Percentiles rank a stretch among this genome's conserved stretches.
phyloP scores from a whole-genome alignment of 192 early-diverging fungal genomes.

The Backusella parvicylindrica region DNA sequence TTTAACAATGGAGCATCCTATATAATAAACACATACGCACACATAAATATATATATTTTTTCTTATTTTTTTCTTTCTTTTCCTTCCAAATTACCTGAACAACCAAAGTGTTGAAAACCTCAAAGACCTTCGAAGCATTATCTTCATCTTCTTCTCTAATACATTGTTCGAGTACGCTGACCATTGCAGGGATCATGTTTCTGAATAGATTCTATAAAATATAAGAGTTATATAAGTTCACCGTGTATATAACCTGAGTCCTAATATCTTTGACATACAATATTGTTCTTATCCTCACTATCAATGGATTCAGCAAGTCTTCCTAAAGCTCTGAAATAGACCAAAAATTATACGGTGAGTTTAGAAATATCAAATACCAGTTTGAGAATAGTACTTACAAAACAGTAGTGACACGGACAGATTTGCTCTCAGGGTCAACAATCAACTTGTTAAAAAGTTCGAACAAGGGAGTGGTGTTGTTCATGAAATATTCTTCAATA shows the following conservation, averaged over 20 bases:
- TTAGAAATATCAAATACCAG: not conserved
- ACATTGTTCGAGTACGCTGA: conserved; percentile 77
- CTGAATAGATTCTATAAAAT: conserved; percentile 54
- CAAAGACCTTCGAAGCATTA: conserved; percentile 72
- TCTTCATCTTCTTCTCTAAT: conserved; percentile 72
- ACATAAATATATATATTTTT: not conserved
- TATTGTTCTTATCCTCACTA: conserved; percentile 44
- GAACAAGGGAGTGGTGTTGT: conserved; percentile 65
- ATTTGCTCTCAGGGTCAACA: conserved; percentile 77
- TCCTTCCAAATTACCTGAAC: conserved; percentile 41
- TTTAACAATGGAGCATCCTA: conserved; percentile 75
- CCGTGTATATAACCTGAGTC: conserved; percentile 37
- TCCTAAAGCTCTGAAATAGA: not conserved
- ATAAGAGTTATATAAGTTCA: not conserved
- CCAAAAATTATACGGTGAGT: not conserved
- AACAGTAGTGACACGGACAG: conserved; percentile 77
- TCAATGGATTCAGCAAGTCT: conserved; percentile 17
- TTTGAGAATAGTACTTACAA: conserved; percentile 38
- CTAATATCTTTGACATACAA: conserved; percentile 43
- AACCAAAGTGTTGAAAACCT: conserved; percentile 84
- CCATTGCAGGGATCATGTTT: conserved; percentile 76
- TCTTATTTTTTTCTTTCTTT: not conserved
- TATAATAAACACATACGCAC: not conserved
- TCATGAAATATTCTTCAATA: conserved; percentile 64
- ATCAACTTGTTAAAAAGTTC: conserved; percentile 70